Evolutionary conservation across 2,329 filamentous ascomycete species (phyloP).

Genomic region (Fonsecaea multimorphosa): DNA sequence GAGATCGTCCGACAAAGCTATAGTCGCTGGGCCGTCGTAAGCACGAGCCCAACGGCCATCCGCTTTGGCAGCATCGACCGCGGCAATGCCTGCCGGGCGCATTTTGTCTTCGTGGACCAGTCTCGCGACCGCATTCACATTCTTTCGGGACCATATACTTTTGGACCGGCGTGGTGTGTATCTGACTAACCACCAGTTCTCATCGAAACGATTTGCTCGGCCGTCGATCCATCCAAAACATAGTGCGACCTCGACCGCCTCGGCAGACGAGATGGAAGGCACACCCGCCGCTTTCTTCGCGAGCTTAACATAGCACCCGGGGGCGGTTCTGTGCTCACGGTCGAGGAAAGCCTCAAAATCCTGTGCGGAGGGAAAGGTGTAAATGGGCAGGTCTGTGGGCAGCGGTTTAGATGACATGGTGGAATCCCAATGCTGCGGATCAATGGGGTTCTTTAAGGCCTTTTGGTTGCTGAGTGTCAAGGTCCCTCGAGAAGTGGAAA

Average conservation of each 20-base stretch:
- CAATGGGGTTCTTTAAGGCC: neutral
- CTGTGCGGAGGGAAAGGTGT: conserved; percentile 40
- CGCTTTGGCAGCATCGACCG: conserved; percentile 61
- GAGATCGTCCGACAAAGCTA: conserved; percentile 59
- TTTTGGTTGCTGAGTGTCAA: too few species aligned
- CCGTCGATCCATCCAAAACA: conserved; percentile 69
- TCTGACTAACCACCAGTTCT: conserved; percentile 59
- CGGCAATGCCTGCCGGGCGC: conserved; percentile 54
- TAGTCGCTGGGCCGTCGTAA: conserved; percentile 59
- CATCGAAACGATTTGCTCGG: conserved; percentile 59
- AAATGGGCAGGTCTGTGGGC: conserved; percentile 41
- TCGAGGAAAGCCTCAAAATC: conserved; percentile 52
- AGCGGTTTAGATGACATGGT: conserved; percentile 25
- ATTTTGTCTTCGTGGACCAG: conserved; percentile 58
- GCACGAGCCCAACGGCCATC: conserved; percentile 66
- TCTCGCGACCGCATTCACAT: conserved; percentile 59
- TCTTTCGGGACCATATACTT: conserved; percentile 66
- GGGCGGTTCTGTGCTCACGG: conserved; percentile 43
- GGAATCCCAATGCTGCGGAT: neutral
- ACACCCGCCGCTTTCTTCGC: conserved; percentile 56
- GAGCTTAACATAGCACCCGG: conserved; percentile 57
- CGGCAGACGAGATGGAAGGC: conserved; percentile 53
- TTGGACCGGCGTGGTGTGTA: conserved; percentile 64
- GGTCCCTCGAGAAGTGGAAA: too few species aligned
- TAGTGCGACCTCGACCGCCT: conserved; percentile 64